Base-by-base conservation (phyloP, 139 green algal species). In the Auxenochlorella pyrenoidosa region DNA sequence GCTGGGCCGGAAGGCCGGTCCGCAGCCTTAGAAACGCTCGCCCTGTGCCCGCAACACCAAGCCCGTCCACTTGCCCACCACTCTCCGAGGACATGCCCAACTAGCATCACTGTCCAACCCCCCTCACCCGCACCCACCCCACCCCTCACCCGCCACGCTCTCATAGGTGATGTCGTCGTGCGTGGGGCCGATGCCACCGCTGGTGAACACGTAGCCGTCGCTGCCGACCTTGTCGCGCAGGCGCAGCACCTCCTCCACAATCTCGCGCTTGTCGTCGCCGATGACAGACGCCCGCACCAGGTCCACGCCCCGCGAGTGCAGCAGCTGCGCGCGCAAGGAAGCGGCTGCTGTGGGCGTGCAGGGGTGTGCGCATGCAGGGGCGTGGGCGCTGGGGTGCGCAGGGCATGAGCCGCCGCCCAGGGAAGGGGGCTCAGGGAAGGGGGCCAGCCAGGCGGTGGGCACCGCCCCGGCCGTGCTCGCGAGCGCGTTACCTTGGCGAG, bases 161-260 rank as follows among this genome's bases (percentile, higher is more conserved):
- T 94, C 91, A 78, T 98, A 97, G 28, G 96, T 98, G 15, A 97
- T 91, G 89, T 98, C 96, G 88, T 98, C 96, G 44, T 98, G 93
- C 0, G 96, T 98, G 24, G 96, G 96, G 0, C 96, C 96, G 34
- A 98, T 95, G 63, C 96, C 96, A 8, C 96, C 96, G 60, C 84
- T 91, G 34, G 95, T 98, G 54, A 98, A 89, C 16, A 98, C 91
- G 51, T 93, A 89, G 18, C 96, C 93, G 28, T 68, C 40, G 1
- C 77, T 76, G 13, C 95, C 95, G 28, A 97, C 95, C 12, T 86
- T 84, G 38, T 89, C 54, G 38, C 77, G 81, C n/a, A 95, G 75
- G 13, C 89, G 82, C 24, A 91, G 77, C 26, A 95, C 83, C n/a
- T 91, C 90, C 22, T 89, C 80, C 10, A 41, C 85, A 71, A 98